Percentiles rank a stretch among this genome's conserved stretches.
These are phyloP conservation scores for Sclerotinia trifoliorum DNA, from an alignment of 2,329 filamentous ascomycete species.

Conservation along the genomic window DNA sequence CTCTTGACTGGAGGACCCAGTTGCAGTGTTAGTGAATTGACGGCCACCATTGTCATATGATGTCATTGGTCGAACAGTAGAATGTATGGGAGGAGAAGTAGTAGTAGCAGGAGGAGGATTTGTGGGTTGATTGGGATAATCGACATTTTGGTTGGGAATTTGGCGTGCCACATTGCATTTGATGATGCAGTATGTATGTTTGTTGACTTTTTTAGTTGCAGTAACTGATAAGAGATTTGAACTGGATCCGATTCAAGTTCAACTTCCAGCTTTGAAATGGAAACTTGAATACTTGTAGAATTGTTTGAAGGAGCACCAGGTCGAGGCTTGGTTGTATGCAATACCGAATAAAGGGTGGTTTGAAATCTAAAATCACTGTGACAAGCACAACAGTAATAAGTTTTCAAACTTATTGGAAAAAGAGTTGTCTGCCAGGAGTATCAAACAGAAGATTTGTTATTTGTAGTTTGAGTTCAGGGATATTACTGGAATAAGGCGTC, in stretches of 20 bases:
- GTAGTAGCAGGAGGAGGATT: background rate
- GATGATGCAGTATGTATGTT: too few relatives aligned
- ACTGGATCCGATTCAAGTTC: background rate
- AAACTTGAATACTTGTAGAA: background rate
- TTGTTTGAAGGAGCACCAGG: background rate
- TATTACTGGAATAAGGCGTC: background rate
- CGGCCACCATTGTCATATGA: background rate
- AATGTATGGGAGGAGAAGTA: background rate
- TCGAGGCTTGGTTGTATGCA: background rate
- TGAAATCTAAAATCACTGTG: background rate
- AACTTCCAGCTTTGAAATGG: background rate
- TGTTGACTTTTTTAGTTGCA: background rate
- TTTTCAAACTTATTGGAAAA: background rate
- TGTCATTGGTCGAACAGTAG: background rate
- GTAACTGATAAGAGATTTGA: background rate
- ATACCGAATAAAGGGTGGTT: background rate
- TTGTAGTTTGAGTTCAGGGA: background rate
- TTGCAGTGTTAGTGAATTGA: too few relatives aligned
- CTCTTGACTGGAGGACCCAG: background rate
- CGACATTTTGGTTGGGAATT: background rate
- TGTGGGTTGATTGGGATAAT: background rate
- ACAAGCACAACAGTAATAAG: constrained; percentile 1
- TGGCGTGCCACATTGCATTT: background rate
- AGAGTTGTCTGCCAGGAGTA: background rate
- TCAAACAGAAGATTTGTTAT: background rate